phyloP scores from a whole-genome alignment of 129 eudicot genomes.

The Lactuca saligna region DNA sequence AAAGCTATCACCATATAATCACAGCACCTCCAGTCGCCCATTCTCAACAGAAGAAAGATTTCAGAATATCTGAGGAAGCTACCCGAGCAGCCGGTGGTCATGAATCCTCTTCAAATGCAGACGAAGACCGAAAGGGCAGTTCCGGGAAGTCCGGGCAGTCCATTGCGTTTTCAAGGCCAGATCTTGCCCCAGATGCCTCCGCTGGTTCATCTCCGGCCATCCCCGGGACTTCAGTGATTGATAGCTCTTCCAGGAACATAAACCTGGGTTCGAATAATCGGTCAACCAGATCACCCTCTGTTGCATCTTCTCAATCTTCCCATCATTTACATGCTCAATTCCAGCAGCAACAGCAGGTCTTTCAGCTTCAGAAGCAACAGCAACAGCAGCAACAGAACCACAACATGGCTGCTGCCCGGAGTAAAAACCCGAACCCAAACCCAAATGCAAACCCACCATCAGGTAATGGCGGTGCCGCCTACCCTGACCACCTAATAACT shows the following conservation, averaged over 20 bases:
- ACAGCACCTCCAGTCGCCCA: slow-evolving; percentile 53
- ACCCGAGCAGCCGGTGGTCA: slow-evolving; percentile 46
- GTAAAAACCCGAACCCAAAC: slow-evolving; percentile 34
- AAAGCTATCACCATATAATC: slow-evolving; percentile 56
- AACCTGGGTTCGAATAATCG: slow-evolving; percentile 48
- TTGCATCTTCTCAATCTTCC: slow-evolving; percentile 39
- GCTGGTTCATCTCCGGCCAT: slow-evolving; percentile 17
- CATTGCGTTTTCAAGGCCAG: slow-evolving; percentile 81
- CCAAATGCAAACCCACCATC: slow-evolving; percentile 30
- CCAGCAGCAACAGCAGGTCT: slow-evolving; percentile 51
- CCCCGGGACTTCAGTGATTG: slow-evolving; percentile 45
- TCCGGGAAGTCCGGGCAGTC: slow-evolving; percentile 65
- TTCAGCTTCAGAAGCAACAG: slow-evolving; percentile 56
- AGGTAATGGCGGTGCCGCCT: slow-evolving; percentile 46
- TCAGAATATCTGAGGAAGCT: slow-evolving; percentile 58
- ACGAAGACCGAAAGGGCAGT: slow-evolving; percentile 68
- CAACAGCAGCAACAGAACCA: slow-evolving; percentile 42
- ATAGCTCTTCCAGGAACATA: slow-evolving; percentile 64
- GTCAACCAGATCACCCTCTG: slow-evolving; percentile 44
- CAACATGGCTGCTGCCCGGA: slow-evolving; percentile 35
- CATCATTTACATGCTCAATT: slow-evolving; percentile 42
- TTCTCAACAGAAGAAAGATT: slow-evolving; percentile 63
- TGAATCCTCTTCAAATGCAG: slow-evolving; percentile 33
- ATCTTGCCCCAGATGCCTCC: slow-evolving; percentile 47
- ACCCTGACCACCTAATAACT: slow-evolving; percentile 53